Conservation (phyloP, 2,329 filamentous ascomycete species). For the Botrytis medusae region DNA sequence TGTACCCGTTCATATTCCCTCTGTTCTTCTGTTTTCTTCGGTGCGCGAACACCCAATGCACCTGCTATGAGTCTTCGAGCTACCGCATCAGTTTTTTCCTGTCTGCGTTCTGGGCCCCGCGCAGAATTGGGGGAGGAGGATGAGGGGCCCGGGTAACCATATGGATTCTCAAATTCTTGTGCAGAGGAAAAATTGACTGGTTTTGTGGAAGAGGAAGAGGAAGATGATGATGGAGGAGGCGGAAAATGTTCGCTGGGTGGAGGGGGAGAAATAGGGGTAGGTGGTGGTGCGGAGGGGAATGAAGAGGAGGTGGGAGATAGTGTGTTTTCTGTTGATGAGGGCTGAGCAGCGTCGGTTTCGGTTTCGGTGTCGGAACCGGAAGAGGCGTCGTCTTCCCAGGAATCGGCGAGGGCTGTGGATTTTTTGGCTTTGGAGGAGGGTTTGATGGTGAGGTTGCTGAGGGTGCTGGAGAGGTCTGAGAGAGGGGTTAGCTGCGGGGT, state of each 20-base stretch:
- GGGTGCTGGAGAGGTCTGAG: slow-evolving; percentile 32
- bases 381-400: slow-evolving; percentile 73
- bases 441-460: slow-evolving; percentile 30
- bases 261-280: slow-evolving; percentile 63
- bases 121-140: slow-evolving; percentile 6
- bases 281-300: slow-evolving; percentile 57
- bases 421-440: slow-evolving; percentile 33
- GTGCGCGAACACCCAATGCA: slow-evolving; percentile 77
- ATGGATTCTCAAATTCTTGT: slow-evolving; percentile 29
- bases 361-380: slow-evolving; percentile 37
- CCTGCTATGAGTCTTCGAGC: slow-evolving; percentile 87
- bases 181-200: background rate
- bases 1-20: slow-evolving; percentile 79
- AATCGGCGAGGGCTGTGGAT: slow-evolving; percentile 55
- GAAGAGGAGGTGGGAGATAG: slow-evolving; percentile 27
- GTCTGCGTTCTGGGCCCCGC: slow-evolving; percentile 47
- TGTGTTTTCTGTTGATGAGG: slow-evolving; percentile 29
- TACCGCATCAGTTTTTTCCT: slow-evolving; percentile 92
- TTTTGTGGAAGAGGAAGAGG: background rate
- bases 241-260: slow-evolving; percentile 20
- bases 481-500: slow-evolving; percentile 25
- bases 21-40: slow-evolving; percentile 84
- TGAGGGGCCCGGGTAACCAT: slow-evolving; percentile 27
- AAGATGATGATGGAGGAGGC: slow-evolving; percentile 2
- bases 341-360: slow-evolving; percentile 11